Percentiles rank a stretch among this genome's conserved stretches.
phyloP scores from a whole-genome alignment of 352 stramenopile genomes.

The Pythium phragmiticola region DNA sequence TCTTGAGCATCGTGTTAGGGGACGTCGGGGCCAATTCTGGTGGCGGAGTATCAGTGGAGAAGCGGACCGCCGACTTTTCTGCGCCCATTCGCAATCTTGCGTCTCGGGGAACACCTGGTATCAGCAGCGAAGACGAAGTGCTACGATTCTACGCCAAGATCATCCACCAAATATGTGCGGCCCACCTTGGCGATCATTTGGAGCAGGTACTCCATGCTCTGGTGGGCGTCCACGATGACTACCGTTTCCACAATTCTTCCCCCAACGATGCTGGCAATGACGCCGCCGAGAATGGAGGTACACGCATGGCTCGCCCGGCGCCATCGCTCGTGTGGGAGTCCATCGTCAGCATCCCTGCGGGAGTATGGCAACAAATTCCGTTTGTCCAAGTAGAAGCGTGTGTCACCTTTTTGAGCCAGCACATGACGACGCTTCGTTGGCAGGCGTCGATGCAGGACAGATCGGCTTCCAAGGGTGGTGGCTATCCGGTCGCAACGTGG shows the following conservation, averaged over 20 bases:
- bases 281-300: conserved; percentile 8
- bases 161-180: conserved; percentile 61
- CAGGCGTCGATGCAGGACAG: conserved; percentile 24
- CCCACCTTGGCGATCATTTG: conserved; percentile 73
- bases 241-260: conserved; percentile 53
- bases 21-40: conserved; percentile 49
- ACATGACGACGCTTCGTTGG: conserved; percentile 30
- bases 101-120: not conserved
- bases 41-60: not conserved
- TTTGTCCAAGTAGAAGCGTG: conserved; percentile 29
- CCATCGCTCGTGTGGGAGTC: conserved; percentile 70
- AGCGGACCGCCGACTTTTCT: not conserved
- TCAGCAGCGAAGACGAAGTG: conserved; percentile 41
- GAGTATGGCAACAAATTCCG: conserved; percentile 27
- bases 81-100: not conserved
- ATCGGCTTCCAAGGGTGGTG: not conserved
- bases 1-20: conserved; percentile 73
- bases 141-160: conserved; percentile 73
- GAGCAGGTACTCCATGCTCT: conserved; percentile 81
- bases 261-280: conserved; percentile 5
- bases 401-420: conserved; percentile 29
- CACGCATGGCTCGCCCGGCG: conserved; percentile 47
- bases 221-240: conserved; percentile 80
- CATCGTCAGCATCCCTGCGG: conserved; percentile 22
- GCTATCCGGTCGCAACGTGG: conserved; percentile 35